Conservation (phyloP, 192 early-diverging fungal species). For the Piromyces finnis region DNA sequence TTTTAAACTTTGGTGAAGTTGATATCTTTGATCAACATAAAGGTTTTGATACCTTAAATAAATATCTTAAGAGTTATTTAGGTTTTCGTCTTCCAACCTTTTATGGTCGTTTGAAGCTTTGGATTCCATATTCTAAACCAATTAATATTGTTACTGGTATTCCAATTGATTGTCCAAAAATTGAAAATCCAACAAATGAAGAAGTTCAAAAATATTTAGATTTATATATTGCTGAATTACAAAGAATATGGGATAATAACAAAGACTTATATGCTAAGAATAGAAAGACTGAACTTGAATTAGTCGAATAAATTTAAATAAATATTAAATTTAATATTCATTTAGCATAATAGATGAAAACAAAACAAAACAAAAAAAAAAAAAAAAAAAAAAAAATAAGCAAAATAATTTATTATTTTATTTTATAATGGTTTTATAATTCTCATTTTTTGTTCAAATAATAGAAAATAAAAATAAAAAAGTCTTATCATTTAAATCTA, state of each 20-base stretch:
- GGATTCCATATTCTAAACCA: not conserved
- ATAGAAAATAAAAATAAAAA: too few species aligned
- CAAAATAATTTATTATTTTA: too few species aligned
- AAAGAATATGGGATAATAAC: not conserved
- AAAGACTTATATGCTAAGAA: not conserved
- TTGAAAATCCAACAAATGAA: not conserved
- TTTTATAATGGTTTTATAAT: too few species aligned
- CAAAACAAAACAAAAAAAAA: too few species aligned
- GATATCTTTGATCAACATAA: not conserved
- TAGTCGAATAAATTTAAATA: not conserved
- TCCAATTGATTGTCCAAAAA: not conserved
- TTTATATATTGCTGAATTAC: not conserved
- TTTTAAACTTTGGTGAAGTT: not conserved
- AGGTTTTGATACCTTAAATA: not conserved
- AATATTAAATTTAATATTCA: too few species aligned
- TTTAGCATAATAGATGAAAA: too few species aligned
- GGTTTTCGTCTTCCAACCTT: not conserved
- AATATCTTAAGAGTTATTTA: not conserved
- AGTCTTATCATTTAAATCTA: too few species aligned
- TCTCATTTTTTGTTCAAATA: too few species aligned
- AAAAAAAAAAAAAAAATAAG: too few species aligned
- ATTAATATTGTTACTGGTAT: not conserved
- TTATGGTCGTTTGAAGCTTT: not conserved
- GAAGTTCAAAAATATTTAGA: not conserved
- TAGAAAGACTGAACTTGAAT: not conserved